Base-by-base conservation (phyloP, 108 stramenopile genomes). In the Cafeteria roenbergensis region DNA sequence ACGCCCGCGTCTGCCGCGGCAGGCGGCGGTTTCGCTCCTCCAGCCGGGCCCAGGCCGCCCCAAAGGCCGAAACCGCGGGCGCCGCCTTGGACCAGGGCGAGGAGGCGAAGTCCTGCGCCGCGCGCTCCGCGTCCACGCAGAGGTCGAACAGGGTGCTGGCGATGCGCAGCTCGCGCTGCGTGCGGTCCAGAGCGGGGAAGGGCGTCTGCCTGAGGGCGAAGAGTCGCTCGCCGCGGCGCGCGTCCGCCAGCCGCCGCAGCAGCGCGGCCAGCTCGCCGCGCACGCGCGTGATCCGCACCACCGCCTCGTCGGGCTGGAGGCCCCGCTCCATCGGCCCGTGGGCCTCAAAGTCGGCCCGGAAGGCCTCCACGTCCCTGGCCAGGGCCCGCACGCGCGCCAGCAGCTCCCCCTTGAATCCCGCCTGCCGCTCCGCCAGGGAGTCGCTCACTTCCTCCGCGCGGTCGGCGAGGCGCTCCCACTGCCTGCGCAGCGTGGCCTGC, bases 371-470 rank as follows among this genome's bases (percentile, higher is more conserved):
- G 34, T 78, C 77, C 3, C 20, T 1, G 34, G 25, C 24, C 22
- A 82, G 80, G 37, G 75, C 73, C 57, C 66, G 69, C 51, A 83
- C 75, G 42, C 81, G 77, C 21, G n/a, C 34, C 35, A 76, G 37
- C 0, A 83, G 70, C 65, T 83, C 74, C 51, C 63, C 69, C 78
- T 78, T 83, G 72, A 74, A 83, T 50, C 50, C 73, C 38, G 70
- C 78, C 63, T 83, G 82, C 17, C 81, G 54, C 17, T 51, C 57
- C 1, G 57, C 58, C n/a, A 83, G 70, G 52, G 35, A 28, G 66
- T 81, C 76, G 27, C 78, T 76, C 30, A 81, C 73, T 20, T 58
- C 63, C 32, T 83, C 82, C 32, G 78, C 80, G 27, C 69, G 30
- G 59, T 81, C 80, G 21, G 73, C 65, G 20, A 83, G 74, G 51